Evolutionary conservation across 2,329 filamentous ascomycete genomes (phyloP).

Genomic region (Clarireedia hainanense): DNA sequence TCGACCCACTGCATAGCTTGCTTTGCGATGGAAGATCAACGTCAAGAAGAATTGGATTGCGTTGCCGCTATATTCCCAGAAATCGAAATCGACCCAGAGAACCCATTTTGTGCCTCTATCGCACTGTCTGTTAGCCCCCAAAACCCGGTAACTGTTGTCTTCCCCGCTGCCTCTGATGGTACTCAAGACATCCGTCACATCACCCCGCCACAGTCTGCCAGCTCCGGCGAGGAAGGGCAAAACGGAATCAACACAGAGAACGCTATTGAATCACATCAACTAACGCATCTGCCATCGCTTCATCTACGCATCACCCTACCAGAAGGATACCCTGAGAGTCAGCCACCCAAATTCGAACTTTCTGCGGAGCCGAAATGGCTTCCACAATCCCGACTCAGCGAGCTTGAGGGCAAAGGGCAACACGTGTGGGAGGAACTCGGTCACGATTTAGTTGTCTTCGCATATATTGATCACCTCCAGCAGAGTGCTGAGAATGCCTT

Average conservation of each 20-base stretch:
- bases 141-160: slow-evolving; percentile 48
- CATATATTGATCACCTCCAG: slow-evolving; percentile 56
- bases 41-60: slow-evolving; percentile 50
- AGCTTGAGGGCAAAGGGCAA: slow-evolving; percentile 42
- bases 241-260: neutral
- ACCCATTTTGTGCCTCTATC: slow-evolving; percentile 41
- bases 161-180: slow-evolving; percentile 41
- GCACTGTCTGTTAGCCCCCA: slow-evolving; percentile 50
- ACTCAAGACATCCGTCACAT: slow-evolving; percentile 18
- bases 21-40: slow-evolving; percentile 54
- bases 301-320: slow-evolving; percentile 47
- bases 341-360: slow-evolving; percentile 43
- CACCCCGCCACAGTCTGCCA: slow-evolving; percentile 22
- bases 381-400: slow-evolving; percentile 37
- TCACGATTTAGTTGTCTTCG: slow-evolving; percentile 50
- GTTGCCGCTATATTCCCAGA: slow-evolving; percentile 62
- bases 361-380: slow-evolving; percentile 53
- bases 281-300: slow-evolving; percentile 48
- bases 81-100: slow-evolving; percentile 38
- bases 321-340: slow-evolving; percentile 46
- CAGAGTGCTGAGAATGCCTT: slow-evolving; percentile 53
- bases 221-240: slow-evolving; percentile 13
- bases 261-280: slow-evolving; percentile 21
- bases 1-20: slow-evolving; percentile 25
- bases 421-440: slow-evolving; percentile 56